These are phyloP conservation scores for Phaeolepiota aurea DNA, from an alignment of 768 basidiomycete species.

Conservation along the genomic window DNA sequence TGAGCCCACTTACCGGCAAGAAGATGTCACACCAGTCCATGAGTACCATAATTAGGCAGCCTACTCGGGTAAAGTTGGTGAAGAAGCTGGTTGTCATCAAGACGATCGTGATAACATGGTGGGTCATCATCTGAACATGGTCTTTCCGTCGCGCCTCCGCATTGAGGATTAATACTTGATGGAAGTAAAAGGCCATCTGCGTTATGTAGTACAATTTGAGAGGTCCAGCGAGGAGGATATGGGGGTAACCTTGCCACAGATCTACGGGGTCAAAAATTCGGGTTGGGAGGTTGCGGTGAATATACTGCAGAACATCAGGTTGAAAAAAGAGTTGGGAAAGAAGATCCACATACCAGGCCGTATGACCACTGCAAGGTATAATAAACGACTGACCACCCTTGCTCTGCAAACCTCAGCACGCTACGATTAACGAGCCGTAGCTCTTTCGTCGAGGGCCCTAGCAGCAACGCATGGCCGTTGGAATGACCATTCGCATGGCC, in stretches of 20 bases:
- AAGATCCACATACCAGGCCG: constrained; percentile 67
- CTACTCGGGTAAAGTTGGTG: constrained; percentile 81
- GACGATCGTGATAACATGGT: constrained; percentile 83
- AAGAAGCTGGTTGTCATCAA: constrained; percentile 76
- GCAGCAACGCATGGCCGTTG: constrained; percentile 4
- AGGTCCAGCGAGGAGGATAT: constrained; percentile 67
- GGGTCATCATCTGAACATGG: constrained; percentile 92
- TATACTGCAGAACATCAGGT: constrained; percentile 47
- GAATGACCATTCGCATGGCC: constrained; percentile 20
- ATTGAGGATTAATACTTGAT: constrained; percentile 88
- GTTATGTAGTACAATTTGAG: constrained; percentile 87
- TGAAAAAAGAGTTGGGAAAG: constrained; percentile 7
- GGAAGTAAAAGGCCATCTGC: constrained; percentile 83
- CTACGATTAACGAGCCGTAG: constrained; percentile 57
- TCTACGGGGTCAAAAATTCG: constrained; percentile 51
- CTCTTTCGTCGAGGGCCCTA: constrained; percentile 35
- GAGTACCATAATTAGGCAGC: constrained; percentile 80
- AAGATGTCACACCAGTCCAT: constrained; percentile 96
- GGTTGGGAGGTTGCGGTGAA: constrained; percentile 68
- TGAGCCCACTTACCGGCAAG: constrained; percentile 62
- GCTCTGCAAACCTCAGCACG: constrained; percentile 87
- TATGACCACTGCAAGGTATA: constrained; percentile 67
- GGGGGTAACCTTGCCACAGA: constrained; percentile 79
- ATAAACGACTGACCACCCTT: constrained; percentile 86
- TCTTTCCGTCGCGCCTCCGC: constrained; percentile 90